These are phyloP conservation scores for Rhizomucor pusillus DNA, from an alignment of 371 early-diverging fungal species.

Conservation along the genomic window DNA sequence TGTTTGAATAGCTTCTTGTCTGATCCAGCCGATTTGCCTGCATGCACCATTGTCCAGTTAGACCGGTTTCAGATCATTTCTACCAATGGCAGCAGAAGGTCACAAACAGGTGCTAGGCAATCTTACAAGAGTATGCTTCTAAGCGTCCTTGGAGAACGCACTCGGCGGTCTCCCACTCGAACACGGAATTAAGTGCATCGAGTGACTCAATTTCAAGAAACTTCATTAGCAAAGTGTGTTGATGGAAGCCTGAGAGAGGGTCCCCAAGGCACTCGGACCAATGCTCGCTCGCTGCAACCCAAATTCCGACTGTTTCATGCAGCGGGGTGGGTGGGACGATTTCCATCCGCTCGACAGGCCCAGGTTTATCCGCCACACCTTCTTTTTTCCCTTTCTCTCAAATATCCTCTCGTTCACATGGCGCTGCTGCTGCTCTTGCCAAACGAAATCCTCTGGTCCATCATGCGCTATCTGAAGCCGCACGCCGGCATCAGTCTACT, in stretches of 20 bases:
- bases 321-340: no score
- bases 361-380: no score
- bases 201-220: slow-evolving; percentile 50
- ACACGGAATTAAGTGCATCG: slow-evolving; percentile 54
- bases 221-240: slow-evolving; percentile 22
- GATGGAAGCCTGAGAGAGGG: background rate
- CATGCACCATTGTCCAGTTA: background rate
- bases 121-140: slow-evolving; percentile 89
- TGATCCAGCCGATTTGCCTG: slow-evolving; percentile 86
- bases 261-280: background rate
- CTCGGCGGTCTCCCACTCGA: slow-evolving; percentile 63
- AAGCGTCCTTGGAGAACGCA: slow-evolving; percentile 70
- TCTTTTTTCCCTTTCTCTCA: background rate
- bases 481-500: background rate
- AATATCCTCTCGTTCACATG: no score
- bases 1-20: slow-evolving; percentile 88
- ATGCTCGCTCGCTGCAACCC: no score
- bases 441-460: slow-evolving; percentile 7
- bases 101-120: background rate
- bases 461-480: slow-evolving; percentile 4
- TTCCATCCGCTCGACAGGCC: no score
- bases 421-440: slow-evolving; percentile 3
- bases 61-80: background rate
- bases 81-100: background rate
- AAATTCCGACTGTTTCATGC: no score